These are phyloP conservation scores for Diaporthe ampelina DNA, from an alignment of 2,329 filamentous ascomycete genomes.

Conservation along the genomic window DNA sequence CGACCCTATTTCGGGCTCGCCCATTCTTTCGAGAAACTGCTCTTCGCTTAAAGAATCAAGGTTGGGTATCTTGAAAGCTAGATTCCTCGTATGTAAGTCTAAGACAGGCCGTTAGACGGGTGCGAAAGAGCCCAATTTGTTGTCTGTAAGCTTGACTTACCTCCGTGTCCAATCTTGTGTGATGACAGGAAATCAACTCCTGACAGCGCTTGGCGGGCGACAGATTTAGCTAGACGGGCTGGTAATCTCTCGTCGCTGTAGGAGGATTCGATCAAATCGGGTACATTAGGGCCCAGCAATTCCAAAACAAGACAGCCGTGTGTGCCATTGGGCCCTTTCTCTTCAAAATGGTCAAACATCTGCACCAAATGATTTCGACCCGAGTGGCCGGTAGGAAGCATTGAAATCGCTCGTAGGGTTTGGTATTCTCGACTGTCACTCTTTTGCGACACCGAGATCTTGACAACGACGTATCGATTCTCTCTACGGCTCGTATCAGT, in stretches of 20 bases:
- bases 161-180: conserved; percentile 10
- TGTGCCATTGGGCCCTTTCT: neutral
- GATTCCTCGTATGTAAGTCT: neutral
- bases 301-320: conserved; percentile 7
- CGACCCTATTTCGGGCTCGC: neutral
- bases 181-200: neutral
- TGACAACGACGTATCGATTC: conserved; percentile 1
- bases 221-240: neutral
- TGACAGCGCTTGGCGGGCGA: neutral
- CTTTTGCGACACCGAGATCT: neutral
- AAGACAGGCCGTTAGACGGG: neutral
- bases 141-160: neutral
- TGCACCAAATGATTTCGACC: neutral
- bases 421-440: neutral
- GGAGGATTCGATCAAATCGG: neutral
- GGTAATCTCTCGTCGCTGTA: conserved; percentile 2
- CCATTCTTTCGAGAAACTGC: neutral
- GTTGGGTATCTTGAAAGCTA: conserved; percentile 18
- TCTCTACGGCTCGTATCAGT: neutral
- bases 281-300: neutral
- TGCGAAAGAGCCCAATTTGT: neutral
- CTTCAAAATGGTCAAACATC: conserved; percentile 2
- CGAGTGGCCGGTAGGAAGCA: neutral
- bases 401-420: neutral
- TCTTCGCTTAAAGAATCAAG: neutral